Base-by-base conservation (phyloP, 1,139 yeast species). In the Lodderomyces theae region DNA sequence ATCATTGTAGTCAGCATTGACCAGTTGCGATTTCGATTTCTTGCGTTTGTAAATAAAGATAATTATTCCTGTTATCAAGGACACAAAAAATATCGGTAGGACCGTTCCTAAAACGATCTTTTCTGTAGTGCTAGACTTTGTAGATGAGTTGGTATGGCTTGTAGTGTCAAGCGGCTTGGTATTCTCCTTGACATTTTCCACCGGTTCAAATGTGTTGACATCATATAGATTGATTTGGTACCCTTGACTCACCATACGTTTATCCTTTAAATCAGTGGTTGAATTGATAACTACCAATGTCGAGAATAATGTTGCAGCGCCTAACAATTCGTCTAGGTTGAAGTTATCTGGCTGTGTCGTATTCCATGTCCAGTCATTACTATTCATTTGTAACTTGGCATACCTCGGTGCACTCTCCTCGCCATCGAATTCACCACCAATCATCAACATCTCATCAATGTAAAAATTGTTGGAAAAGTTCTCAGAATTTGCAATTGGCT, bases 251-350 rank as follows among this genome's bases (percentile, higher is more conserved):
- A 44, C 35, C 17, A 44, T 49, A n/a, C 44, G 42, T 37, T 51
- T 50, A 18, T 48, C 35, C 16, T 44, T 41, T 35, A 51, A 5
- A n/a, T 28, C 21, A 11, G 47, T 39, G 1, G 65, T 51, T 2
- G 59, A 51, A 42, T 63, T 65, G 19, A 67, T 54, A 8, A 66
- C 58, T 1, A 72, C 59, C 37, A 73, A 54, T 2, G 75, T 69
- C 33, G 71, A 63, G 50, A 70, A 73, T 11, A 73, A 60, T 11
- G 75, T 63, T 1, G 70, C 73, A 2, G 74, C 74, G 1, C 78
- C 78, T 13, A 63, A 40, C 17, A 66, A 57, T 21, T 61, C 60
- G 15, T 38, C 30, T 35, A 35, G 5, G 2, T 39, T 23, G 11
- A 38, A 18, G 16, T 50, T 44, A 13, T 30, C 28, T 10, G 18